phyloP scores from a whole-genome alignment of 1,284 basidiomycete genomes.

The Boletus sp. region DNA sequence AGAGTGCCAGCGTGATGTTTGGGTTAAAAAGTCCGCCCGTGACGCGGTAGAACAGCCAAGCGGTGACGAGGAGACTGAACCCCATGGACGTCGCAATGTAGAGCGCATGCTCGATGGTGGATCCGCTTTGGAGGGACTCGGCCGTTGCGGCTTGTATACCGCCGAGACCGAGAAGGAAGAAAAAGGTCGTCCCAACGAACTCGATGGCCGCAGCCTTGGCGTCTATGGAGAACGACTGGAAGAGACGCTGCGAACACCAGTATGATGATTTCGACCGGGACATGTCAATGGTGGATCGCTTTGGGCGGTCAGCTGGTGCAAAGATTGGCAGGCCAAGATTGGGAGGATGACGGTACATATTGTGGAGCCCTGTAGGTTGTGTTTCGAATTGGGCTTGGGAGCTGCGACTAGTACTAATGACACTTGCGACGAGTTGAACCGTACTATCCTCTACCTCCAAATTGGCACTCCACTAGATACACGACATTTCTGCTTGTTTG shows the following conservation, averaged over 20 bases:
- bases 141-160: conserved; percentile 52
- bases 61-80: conserved; percentile 61
- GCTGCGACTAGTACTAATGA: too few species aligned
- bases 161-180: conserved; percentile 59
- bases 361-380: not conserved
- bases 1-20: conserved; percentile 59
- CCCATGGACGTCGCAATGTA: conserved; percentile 66
- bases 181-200: conserved; percentile 54
- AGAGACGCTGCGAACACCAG: conserved; percentile 28
- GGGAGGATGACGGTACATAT: not conserved
- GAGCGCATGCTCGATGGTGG: conserved; percentile 42
- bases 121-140: conserved; percentile 28
- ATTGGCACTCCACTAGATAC: too few species aligned
- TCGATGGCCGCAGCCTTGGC: conserved; percentile 48
- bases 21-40: conserved; percentile 74
- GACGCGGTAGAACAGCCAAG: conserved; percentile 73
- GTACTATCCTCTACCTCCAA: not conserved
- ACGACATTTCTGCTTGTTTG: too few species aligned
- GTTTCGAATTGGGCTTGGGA: conserved; percentile 5
- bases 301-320: not conserved
- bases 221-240: conserved; percentile 32
- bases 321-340: not conserved
- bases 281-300: conserved; percentile 9
- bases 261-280: conserved; percentile 1
- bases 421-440: not conserved